phyloP scores from a whole-genome alignment of 345 rosid genomes.

The Brassica nigra region DNA sequence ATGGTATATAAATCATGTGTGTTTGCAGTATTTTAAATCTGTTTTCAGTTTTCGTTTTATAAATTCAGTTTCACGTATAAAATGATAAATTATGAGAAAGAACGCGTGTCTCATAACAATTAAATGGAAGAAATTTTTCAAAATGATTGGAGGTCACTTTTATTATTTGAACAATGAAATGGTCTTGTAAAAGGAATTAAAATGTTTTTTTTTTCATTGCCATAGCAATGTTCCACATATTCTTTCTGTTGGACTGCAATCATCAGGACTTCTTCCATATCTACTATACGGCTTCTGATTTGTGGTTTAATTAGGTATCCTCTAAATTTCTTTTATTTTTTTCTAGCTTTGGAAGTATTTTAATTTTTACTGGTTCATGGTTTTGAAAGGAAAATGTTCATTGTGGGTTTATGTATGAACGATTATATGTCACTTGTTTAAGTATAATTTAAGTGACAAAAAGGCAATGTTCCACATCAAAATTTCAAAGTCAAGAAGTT shows the following conservation, averaged over 20 bases:
- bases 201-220: neutral
- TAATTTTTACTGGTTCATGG: too few species aligned
- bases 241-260: too few species aligned
- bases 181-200: neutral
- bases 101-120: neutral
- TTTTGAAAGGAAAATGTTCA: too few species aligned
- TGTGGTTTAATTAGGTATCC: too few species aligned
- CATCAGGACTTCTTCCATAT: too few species aligned
- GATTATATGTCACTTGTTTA: too few species aligned
- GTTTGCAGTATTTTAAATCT: neutral
- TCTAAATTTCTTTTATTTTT: too few species aligned
- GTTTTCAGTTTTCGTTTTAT: neutral
- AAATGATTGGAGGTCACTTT: neutral
- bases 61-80: neutral
- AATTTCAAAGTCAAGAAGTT: slow-evolving; percentile 29
- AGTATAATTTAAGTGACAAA: too few species aligned
- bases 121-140: neutral
- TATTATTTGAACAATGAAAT: neutral
- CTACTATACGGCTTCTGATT: too few species aligned
- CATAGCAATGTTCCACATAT: neutral
- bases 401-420: too few species aligned
- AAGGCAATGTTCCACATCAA: neutral
- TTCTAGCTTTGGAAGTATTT: too few species aligned
- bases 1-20: neutral
- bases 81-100: neutral